Base-by-base conservation (phyloP, 495 filamentous ascomycete species). In the Aspergillus coremiiformis region DNA sequence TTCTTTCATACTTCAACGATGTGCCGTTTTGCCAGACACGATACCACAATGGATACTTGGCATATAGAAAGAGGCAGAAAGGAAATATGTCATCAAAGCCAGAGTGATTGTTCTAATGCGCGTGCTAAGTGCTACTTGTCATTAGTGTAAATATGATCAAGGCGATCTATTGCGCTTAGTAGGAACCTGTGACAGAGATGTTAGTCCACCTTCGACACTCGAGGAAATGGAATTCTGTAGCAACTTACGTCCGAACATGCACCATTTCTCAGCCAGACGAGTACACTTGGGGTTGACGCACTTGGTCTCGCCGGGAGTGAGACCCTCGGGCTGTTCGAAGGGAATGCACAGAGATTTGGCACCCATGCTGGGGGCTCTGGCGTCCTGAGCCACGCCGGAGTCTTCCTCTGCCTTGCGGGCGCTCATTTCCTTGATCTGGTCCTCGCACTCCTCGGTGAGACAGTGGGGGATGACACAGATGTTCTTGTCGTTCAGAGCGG, bases 281-380 rank as follows among this genome's bases (percentile, higher is more conserved):
- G 62, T 70, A 68, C 93, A 98, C 55, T 94, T 79, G 23, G 94
- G 90, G 75, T 88, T 94, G 54, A 84, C 72, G 67, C 93, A 98
- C 71, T 90, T 90, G 45, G 89, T 95, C 66, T 86, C 83, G 24
- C 89, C 91, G 54, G 80, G 72, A 52, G 82, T 72, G 51, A 96
- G 69, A 30, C 84, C 88, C 58, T 85, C 83, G 30, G 92, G 90
- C 78, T 97, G 93, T 56, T 97, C 88, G 63, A 95, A 95, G 19
- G 94, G 93, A 77, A 98, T 96, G 68, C 93, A 98, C 61, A 98
- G 77, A 54, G 83, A 87, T 82, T 98, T 98, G 62, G 93, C 94
- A 54, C 93, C 93, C 94, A 97, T 97, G 56, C 82, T 85, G 42
- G 94, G 93, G 17, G 86, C 87, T 61, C 82, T 84, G 58, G 86